Evolutionary conservation across 192 early-diverging fungal species (phyloP), one percentile per base, ranked within the genome.

Genomic region (Umbelopsis vinacea): DNA sequence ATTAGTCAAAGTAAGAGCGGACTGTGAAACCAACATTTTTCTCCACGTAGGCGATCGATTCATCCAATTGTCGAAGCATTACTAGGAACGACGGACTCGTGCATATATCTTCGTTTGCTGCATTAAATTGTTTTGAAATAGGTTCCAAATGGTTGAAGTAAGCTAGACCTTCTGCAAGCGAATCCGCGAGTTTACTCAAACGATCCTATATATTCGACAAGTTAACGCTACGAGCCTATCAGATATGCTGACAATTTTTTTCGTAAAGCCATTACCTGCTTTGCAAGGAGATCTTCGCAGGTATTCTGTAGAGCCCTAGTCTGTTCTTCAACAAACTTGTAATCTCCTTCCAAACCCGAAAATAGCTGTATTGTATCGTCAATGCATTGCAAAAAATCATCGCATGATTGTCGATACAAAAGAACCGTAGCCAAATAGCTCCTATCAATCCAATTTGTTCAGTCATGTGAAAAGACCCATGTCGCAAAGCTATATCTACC

Each of bases 91-190:
- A 84, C 1, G 75, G 78, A 66, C 95, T 88, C 55, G 91, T 70
- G 66, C 94, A 96, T 12, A 97, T 89, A 66, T 85, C 79, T 53
- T 98, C 95, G 7, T 94, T 96, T 10, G 92, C 91, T n/a, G 89
- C 74, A 73, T 87, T 92, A 69, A 97, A 88, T 38, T 95, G 76
- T 73, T 89, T 86, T 24, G 92, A 83, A 15, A 95, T 91, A 0
- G 88, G 84, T 46, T 93, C 95, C n/a, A 98, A 74, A 75, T 93
- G 90, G 38, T 96, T 89, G 75, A 96, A 98, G 75, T 91, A 95
- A 0, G 75, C 73, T 10, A 99, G 81, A 54, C 88, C 84, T 23
- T 82, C 84, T 0, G 77, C 67, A 24, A 98, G 79, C 10, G 83
- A 71, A 17, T 84, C 84, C 4, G 88, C 86, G 21, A 95, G 66